Evolutionary conservation across 352 stramenopile genomes (phyloP).

Genomic region (Blastocystis sp.): DNA sequence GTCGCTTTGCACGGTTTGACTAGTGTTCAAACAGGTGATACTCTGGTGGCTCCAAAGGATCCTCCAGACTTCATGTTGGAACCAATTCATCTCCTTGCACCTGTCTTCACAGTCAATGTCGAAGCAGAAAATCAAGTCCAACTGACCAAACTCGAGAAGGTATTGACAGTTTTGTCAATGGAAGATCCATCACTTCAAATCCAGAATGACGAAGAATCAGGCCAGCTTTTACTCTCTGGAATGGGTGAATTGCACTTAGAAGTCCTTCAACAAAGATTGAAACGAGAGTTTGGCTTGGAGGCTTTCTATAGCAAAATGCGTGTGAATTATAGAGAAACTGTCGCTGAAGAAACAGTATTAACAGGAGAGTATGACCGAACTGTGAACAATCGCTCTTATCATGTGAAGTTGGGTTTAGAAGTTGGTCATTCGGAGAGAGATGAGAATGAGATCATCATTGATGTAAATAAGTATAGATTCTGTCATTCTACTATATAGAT

Average conservation of each 20-base stretch:
- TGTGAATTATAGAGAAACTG: conserved; percentile 65
- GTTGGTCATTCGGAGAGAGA: neutral
- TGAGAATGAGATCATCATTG: conserved; percentile 14
- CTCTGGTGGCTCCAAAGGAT: conserved; percentile 76
- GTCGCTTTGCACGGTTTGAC: conserved; percentile 78
- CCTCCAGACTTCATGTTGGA: neutral
- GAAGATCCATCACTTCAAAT: conserved; percentile 92
- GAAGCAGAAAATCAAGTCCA: conserved; percentile 53
- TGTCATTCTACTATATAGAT: neutral
- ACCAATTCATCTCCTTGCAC: neutral
- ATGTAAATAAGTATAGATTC: neutral
- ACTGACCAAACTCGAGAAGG: conserved; percentile 59
- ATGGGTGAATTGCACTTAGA: conserved; percentile 96
- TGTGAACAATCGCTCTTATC: neutral
- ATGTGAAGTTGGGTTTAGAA: neutral
- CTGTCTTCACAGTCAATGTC: conserved; percentile 64
- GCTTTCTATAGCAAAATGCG: conserved; percentile 68
- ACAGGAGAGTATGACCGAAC: neutral
- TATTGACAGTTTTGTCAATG: conserved; percentile 74
- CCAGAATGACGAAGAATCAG: conserved; percentile 89
- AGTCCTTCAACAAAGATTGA: conserved; percentile 97
- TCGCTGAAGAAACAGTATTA: neutral
- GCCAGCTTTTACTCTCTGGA: conserved; percentile 94
- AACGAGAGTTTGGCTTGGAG: conserved; percentile 93
- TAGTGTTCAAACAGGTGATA: conserved; percentile 76